Evolutionary conservation across 225 moss, liverwort and hornwort genomes (phyloP).

Genomic region (Physcomitrellopsis africana): DNA sequence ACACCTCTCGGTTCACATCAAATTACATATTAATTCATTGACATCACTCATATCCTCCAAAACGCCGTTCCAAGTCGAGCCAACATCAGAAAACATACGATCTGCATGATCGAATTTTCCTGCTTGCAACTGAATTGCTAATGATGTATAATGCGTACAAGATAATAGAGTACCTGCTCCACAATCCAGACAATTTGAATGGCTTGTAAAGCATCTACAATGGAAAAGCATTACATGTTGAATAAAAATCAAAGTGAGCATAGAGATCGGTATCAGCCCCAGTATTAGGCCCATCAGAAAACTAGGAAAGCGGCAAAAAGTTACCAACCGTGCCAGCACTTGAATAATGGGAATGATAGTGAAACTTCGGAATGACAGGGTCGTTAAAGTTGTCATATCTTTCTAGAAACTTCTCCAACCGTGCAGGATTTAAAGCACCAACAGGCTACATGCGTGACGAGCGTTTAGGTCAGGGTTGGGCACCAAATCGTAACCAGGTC

Average conservation of each 20-base stretch:
- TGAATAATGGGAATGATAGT: conserved; percentile 93
- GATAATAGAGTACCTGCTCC: conserved; percentile 81
- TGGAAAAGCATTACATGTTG: neutral
- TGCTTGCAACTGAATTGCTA: conserved; percentile 87
- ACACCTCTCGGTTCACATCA: neutral
- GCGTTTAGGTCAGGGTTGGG: conserved; percentile 17
- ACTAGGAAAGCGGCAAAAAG: neutral
- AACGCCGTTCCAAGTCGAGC: conserved; percentile 82
- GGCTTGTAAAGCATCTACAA: neutral
- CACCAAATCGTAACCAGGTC: conserved; percentile 7
- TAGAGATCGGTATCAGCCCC: neutral
- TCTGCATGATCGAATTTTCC: conserved; percentile 94
- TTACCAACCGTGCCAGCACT: conserved; percentile 90
- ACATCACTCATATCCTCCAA: conserved; percentile 96
- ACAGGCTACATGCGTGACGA: conserved; percentile 59
- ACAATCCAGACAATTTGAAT: conserved; percentile 9
- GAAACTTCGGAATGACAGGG: conserved; percentile 89
- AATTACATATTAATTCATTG: conserved; percentile 76
- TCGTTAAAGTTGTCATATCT: conserved; percentile 91
- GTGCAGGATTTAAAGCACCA: conserved; percentile 74
- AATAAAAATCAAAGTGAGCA: neutral
- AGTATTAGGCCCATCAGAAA: conserved; percentile 6
- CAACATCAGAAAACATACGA: conserved; percentile 83
- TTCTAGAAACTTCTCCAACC: conserved; percentile 82
- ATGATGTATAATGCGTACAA: conserved; percentile 77